Base-by-base conservation (phyloP, 192 early-diverging fungal species). In the Piromyces finnis region DNA sequence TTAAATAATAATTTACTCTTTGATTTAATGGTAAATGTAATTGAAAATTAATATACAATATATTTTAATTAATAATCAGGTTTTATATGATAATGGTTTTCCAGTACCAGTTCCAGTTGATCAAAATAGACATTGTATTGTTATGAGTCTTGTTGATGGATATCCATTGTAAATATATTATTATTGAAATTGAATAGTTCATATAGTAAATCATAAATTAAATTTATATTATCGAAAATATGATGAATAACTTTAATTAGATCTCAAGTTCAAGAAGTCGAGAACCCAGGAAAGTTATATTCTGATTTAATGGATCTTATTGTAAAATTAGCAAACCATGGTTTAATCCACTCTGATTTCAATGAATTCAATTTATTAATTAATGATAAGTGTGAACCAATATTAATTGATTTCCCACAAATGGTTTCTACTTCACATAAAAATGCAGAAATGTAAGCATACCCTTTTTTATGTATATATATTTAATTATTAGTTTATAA, bases 351-450 rank as follows among this genome's bases (percentile, higher is more conserved):
- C 83, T 95, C 96, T 79, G 98, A 99, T 85, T 99, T 99, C 82
- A 99, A 99, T 89, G 98, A 99, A 82, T 99, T 99, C 87, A 99
- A 99, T 86, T 91, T 99, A 68, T 87, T 99, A 83, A 88, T 99
- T 79, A 89, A 88, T 68, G 92, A 92, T 37, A 81, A 85, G 77
- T 86, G 90, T 82, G 94, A 94, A 27, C 97, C 98, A 22, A 86
- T 98, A 13, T 86, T 99, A 77, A 99, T 99, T 80, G 98, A 99
- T 89, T 99, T 99, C 82, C 98, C 98, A 4, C 98, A 99, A 85
- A 99, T 99, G 98, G 95, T 99, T 27, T 99, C 97, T 22, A 99
- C 94, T 1, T 94, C 93, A 26, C 98, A 99, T 81, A 80, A 88
- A 16, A 98, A 99, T 83, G 98, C 97, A 27, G 95, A 98, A 87